Base-by-base conservation (phyloP, 495 filamentous ascomycete genomes). In the Trichoderma gamsii region DNA sequence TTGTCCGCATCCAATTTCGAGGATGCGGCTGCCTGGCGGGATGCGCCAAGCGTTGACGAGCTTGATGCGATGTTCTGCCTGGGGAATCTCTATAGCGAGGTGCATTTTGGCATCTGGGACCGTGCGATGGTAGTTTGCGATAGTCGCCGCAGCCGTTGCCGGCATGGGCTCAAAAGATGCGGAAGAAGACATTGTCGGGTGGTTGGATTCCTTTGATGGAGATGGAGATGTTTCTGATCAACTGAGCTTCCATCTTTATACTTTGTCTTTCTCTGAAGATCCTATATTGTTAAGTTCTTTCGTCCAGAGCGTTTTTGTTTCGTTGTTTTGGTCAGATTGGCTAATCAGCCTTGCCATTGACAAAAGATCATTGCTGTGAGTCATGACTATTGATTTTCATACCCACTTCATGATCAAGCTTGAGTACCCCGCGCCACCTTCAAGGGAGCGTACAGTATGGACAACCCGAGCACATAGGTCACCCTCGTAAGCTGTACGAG, bases 1-100 rank as follows among this genome's bases (percentile, higher is more conserved):
- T 68, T 86, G 84, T 21, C 84, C 84, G 73, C 84, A 85, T 63
- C 83, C 84, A 38, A 87, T 69, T 71, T 86, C 84, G 6, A 87
- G 77, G 41, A 85, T 71, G 43, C 77, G 79, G 18, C 75, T 73
- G 56, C 73, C 81, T 0, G 77, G 71, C 2, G 44, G 32, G 68
- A 82, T 78, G 44, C 66, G 66, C 76, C 76, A 84, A 69, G 70
- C 69, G 56, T 76, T 70, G 46, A 83, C 68, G 63, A 84, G 73
- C 27, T 68, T 59, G 29, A 81, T 72, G 41, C 82, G 80, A 74
- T 84, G 82, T 32, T 61, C 23, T 32, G 56, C 56, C 12, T 61
- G 56, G 23, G 23, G 9, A 18, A 32, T 32, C 15, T 64, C 32
- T 8, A 61, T 12, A 18, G 16, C 23, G 2, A 61, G 2, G 25